Evolutionary conservation across 495 filamentous ascomycete species (phyloP), one percentile per base, ranked within the genome.

Genomic region (Aspergillus incahuasiensis): DNA sequence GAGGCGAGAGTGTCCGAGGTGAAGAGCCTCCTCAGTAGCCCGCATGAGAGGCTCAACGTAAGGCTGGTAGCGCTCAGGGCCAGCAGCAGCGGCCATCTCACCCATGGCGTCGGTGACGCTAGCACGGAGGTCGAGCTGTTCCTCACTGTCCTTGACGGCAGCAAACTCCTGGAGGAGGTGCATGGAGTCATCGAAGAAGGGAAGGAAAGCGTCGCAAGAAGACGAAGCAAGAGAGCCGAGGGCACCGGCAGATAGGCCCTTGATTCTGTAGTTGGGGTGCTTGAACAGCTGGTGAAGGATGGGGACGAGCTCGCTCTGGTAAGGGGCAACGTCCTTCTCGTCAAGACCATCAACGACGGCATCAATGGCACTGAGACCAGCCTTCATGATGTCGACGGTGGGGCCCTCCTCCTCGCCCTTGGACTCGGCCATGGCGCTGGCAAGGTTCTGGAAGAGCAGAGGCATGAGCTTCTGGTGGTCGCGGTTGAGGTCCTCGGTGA

Each of bases 141-240:
- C 92, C 55, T 92, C 86, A 39, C 82, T 86, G 44, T 92, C 89
- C 76, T 97, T 97, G 63, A 92, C 83, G 32, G 79, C 74, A 39
- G 95, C 86, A 63, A 91, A 97, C 38, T 84, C 81, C 25, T 87
- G 90, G 28, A 97, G 79, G 15, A 88, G 84, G 51, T 86, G 79
- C 89, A 98, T 96, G 2, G 87, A 90, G 58, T 86, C 74, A 60
- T 89, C 83, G 65, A 97, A 96, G 78, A 90, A 97, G 7, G 92
- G 90, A 38, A 86, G 75, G 79, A 97, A 98, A 6, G 84, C 85
- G 40, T 86, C 82, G 58, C 87, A 87, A 7, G 91, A 82, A 47
- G 90, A 88, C 25, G 85, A 83, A 32, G 94, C 95, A 57, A 97
- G 87, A 30, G 92, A 88, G 32, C 94, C 94, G 28, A 97, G 81